A percentile compares a stretch with the other conserved stretches of the same genome.
These are phyloP conservation scores for Digitaria exilis DNA, from an alignment of 202 grass and related monocot species.

Conservation along the genomic window DNA sequence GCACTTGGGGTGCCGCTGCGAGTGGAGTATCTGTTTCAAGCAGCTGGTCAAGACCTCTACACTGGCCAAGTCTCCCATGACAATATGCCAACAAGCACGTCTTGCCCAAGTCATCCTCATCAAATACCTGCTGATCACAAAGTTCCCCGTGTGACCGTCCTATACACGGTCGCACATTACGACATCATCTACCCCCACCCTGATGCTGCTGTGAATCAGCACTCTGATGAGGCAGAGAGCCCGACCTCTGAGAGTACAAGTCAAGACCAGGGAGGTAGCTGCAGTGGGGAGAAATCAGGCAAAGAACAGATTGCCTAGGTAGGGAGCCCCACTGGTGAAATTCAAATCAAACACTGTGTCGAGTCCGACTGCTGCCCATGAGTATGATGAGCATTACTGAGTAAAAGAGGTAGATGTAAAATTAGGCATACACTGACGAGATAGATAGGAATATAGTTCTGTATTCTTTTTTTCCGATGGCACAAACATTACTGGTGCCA, in stretches of 20 bases:
- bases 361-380: neutral
- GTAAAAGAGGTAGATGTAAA: conserved; percentile 12
- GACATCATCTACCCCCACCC: conserved; percentile 40
- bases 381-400: neutral
- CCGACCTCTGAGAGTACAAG: neutral
- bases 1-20: conserved; percentile 31
- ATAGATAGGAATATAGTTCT: conserved; percentile 10
- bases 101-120: neutral
- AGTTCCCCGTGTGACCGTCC: conserved; percentile 37
- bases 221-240: neutral
- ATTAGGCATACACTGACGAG: conserved; percentile 14
- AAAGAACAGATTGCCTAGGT: neutral
- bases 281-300: neutral
- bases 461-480: conserved; percentile 23
- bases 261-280: neutral
- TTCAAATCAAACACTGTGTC: neutral
- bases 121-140: neutral
- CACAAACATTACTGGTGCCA: neutral
- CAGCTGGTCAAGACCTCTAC: conserved; percentile 13
- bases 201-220: neutral
- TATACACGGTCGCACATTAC: conserved; percentile 30
- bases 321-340: conserved; percentile 9
- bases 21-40: conserved; percentile 30
- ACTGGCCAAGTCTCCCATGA: neutral
- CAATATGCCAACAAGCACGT: neutral